These are phyloP conservation scores for Trichosporon coremiiforme DNA, from an alignment of 1,284 basidiomycete genomes.

Conservation along the genomic window DNA sequence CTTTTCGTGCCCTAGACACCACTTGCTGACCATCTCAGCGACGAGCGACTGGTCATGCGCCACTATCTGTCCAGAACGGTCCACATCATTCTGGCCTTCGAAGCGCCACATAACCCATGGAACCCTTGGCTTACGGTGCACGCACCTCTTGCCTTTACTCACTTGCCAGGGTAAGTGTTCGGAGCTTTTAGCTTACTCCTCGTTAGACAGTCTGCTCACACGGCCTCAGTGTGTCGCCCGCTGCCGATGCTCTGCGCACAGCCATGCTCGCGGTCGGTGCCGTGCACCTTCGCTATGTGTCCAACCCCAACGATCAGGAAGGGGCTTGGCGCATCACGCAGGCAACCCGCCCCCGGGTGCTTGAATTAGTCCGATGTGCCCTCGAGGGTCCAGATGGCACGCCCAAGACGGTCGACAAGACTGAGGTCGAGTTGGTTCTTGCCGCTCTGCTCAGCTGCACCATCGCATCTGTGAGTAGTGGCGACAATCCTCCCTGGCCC, in stretches of 20 bases:
- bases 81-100: constrained; percentile 51
- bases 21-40: constrained; percentile 31
- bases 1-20: constrained; percentile 17
- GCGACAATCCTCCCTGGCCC: too few species aligned
- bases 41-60: constrained; percentile 51
- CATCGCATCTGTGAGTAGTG: constrained; percentile 48
- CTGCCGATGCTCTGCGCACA: constrained; percentile 48
- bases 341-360: constrained; percentile 39
- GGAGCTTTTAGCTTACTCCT: constrained; percentile 3
- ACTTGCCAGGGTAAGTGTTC: constrained; percentile 43
- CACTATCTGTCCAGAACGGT: constrained; percentile 51
- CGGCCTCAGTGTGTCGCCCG: constrained; percentile 35
- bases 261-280: constrained; percentile 50
- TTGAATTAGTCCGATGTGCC: constrained; percentile 39
- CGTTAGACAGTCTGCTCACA: constrained; percentile 12
- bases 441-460: constrained; percentile 50
- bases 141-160: constrained; percentile 49
- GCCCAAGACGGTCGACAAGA: constrained; percentile 38
- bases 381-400: constrained; percentile 38
- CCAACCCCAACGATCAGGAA: constrained; percentile 42
- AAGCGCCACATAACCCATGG: constrained; percentile 43
- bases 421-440: constrained; percentile 47
- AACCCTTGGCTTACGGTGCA: constrained; percentile 53
- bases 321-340: constrained; percentile 44
- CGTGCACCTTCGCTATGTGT: constrained; percentile 48